phyloP scores from a whole-genome alignment of 306 rosid genomes.

The Prosopis cineraria region DNA sequence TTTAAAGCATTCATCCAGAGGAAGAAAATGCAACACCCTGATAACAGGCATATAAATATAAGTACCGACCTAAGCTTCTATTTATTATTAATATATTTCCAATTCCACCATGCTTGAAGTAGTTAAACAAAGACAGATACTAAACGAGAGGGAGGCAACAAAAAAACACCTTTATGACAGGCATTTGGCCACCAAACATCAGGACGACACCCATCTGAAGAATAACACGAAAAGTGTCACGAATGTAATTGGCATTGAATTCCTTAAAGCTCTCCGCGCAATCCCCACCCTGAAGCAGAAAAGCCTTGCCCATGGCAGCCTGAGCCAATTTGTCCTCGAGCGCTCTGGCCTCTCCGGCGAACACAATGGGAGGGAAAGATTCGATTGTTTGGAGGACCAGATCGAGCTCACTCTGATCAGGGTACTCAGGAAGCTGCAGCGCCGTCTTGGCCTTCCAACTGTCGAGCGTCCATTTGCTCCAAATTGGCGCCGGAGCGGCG shows the following conservation, averaged over 20 bases:
- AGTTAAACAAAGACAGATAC: not conserved
- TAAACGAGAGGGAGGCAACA: not conserved
- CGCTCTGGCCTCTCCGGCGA: conserved; percentile 29
- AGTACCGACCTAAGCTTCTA: not conserved
- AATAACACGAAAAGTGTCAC: conserved; percentile 30
- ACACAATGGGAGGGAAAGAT: conserved; percentile 30
- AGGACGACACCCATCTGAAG: conserved; percentile 32
- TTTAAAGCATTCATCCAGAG: not conserved
- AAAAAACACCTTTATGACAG: conserved; percentile 20
- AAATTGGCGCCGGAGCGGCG: not conserved
- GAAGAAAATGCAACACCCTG: not conserved
- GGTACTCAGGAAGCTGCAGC: conserved; percentile 26
- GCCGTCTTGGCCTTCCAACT: conserved; percentile 26
- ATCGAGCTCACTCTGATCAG: conserved; percentile 23
- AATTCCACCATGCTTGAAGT: not conserved
- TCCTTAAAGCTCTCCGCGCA: conserved; percentile 73
- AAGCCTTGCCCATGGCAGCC: conserved; percentile 27
- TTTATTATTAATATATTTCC: not conserved
- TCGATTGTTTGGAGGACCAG: conserved; percentile 17
- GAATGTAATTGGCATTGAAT: conserved; percentile 43
- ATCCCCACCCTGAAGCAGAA: conserved; percentile 35
- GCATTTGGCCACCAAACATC: conserved; percentile 34
- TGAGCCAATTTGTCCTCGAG: conserved; percentile 21
- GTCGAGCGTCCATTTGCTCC: conserved; percentile 7
- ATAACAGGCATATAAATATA: not conserved